Evolutionary conservation across 2,329 filamentous ascomycete genomes (phyloP), one percentile per base, ranked within the genome.

Genomic region (Penicillium sp.): DNA sequence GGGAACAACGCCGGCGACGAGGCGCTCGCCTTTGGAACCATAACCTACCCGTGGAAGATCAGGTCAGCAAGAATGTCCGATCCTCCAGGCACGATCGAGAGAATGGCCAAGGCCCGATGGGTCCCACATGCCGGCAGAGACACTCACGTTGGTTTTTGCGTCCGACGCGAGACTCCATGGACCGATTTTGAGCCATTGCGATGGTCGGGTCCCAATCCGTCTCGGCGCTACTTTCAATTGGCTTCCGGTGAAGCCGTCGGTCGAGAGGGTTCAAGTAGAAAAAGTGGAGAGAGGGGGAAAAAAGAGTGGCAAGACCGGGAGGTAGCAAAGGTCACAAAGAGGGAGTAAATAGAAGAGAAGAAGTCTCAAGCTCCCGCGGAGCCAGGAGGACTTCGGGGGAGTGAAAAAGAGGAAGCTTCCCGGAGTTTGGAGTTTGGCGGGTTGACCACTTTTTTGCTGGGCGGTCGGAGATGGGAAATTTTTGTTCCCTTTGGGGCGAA

Each of bases 1-100:
- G 65, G 95, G 92, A 50, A 99, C 95, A 59, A 98, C 88, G 69
- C 95, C 95, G 62, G 95, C 94, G 69, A 99, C 95, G 63, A 98
- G 88, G 67, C 95, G 90, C 80, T 98, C 94, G 80, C 94, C 94
- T 76, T 92, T 90, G 61, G 90, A 81, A 73, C 91, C 93, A 80
- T 98, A 99, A 73, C 93, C 95, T 98, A 68, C 35, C 39, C 55
- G 50, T 42, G 45, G 52, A 55, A 55, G 54, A 55, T 57, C 57
- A 15, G 56, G 69, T 68, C 71, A 71, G 62, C 54, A 35, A 57
- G 49, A 54, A 48, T 56, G 31, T 49, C 54, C 43, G 25, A 56
- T 49, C 47, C 8, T 35, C 11, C 28, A 28, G 28, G 28, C 14
- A 45, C 14, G 10, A 15, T 28, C 22, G 42, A 45, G 42, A 20